A percentile compares a stretch with the other conserved stretches of the same genome.
Evolutionary conservation across 73 alveolate genomes (phyloP).

Genomic region (Paramecium bursaria): DNA sequence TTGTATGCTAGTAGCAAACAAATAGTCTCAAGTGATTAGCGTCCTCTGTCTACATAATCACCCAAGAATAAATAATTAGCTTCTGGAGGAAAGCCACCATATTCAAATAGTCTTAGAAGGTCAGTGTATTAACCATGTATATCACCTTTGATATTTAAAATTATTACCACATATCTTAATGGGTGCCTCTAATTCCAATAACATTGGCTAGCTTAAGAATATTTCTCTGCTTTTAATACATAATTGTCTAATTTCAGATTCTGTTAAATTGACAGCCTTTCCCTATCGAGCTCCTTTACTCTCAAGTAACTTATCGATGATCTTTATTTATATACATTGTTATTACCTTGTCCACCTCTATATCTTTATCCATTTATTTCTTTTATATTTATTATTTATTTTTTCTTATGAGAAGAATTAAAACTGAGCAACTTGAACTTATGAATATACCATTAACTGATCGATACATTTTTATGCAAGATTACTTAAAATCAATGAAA

Average conservation of each 20-base stretch:
- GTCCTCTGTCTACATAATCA: conserved; percentile 87
- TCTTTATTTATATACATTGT: background rate
- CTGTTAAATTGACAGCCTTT: conserved; percentile 66
- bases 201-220: conserved; percentile 65
- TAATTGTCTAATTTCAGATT: conserved; percentile 57
- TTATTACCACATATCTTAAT: conserved; percentile 66
- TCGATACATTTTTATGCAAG: no score
- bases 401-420: background rate
- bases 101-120: conserved; percentile 83
- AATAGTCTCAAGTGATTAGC: conserved; percentile 78
- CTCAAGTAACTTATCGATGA: conserved; percentile 60
- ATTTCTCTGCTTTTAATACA: conserved; percentile 65
- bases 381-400: background rate
- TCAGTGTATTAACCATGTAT: conserved; percentile 69
- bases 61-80: conserved; percentile 91
- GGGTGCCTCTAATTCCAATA: conserved; percentile 66
- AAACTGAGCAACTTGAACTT: no score
- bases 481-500: no score
- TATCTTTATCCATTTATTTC: conserved; percentile 59
- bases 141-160: conserved; percentile 44
- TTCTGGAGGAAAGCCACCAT: conserved; percentile 93
- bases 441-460: no score
- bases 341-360: conserved; percentile 34
- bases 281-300: conserved; percentile 63
- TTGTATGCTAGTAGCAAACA: conserved; percentile 82